phyloP scores from a whole-genome alignment of 176 grass and related monocot species.

The Musa beccarii region DNA sequence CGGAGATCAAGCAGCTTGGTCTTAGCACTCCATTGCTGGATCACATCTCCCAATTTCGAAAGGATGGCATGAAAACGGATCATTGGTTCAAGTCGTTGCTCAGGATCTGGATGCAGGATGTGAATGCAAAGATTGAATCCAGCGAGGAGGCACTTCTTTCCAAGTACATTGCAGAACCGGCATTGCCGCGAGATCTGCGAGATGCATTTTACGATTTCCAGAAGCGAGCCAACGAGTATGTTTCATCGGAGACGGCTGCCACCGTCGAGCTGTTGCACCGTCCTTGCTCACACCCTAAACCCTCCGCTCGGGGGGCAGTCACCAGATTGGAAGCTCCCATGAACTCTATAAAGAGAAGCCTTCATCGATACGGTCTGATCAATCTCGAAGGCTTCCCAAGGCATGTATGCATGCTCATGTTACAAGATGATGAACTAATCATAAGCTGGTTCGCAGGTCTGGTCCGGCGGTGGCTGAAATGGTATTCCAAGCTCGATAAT shows the following conservation, averaged over 20 bases:
- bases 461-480: slow-evolving; percentile 64
- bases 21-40: slow-evolving; percentile 82
- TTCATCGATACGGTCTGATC: slow-evolving; percentile 69
- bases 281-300: slow-evolving; percentile 24
- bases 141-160: slow-evolving; percentile 66
- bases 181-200: slow-evolving; percentile 64
- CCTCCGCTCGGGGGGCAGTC: slow-evolving; percentile 25
- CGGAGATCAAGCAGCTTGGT: slow-evolving; percentile 77
- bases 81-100: slow-evolving; percentile 92
- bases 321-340: slow-evolving; percentile 62
- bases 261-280: slow-evolving; percentile 40
- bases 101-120: slow-evolving; percentile 83
- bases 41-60: slow-evolving; percentile 69
- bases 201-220: slow-evolving; percentile 83
- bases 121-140: slow-evolving; percentile 57
- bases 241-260: slow-evolving; percentile 52
- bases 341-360: slow-evolving; percentile 51
- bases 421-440: slow-evolving; percentile 92
- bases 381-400: slow-evolving; percentile 71
- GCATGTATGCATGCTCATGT: slow-evolving; percentile 59
- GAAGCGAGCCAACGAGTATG: slow-evolving; percentile 53
- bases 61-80: slow-evolving; percentile 95
- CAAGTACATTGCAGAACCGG: slow-evolving; percentile 75
- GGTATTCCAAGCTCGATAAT: slow-evolving; percentile 67
- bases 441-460: slow-evolving; percentile 92